Conservation (phyloP, 352 stramenopile genomes). For the Pythium folliculosum region DNA sequence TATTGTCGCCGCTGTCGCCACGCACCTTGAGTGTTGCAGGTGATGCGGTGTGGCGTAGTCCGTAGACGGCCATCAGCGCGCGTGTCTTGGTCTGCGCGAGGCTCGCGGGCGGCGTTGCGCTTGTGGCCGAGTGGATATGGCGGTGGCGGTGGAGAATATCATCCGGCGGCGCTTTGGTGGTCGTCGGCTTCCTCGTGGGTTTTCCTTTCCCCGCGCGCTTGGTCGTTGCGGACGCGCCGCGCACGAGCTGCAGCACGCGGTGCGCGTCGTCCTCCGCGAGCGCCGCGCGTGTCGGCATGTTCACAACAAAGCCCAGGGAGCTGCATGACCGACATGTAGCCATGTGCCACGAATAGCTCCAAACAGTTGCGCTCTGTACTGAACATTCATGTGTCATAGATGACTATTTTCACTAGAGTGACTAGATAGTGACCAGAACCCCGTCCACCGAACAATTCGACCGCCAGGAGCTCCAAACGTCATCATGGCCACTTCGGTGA, state of each 20-base stretch:
- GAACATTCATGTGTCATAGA: no score
- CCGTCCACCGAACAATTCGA: not conserved
- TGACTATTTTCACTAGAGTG: constrained; percentile 10
- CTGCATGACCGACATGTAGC: constrained; percentile 9
- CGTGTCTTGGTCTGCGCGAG: constrained; percentile 25
- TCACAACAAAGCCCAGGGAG: not conserved
- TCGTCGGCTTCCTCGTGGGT: not conserved
- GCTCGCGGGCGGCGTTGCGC: not conserved
- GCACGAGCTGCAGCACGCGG: constrained; percentile 52
- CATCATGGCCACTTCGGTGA: not conserved
- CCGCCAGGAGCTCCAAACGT: not conserved
- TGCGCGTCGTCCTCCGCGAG: constrained; percentile 60
- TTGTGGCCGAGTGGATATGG: not conserved
- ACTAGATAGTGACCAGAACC: not conserved
- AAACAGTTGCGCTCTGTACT: not conserved
- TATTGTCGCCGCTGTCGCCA: constrained; percentile 3
- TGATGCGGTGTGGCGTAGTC: constrained; percentile 9
- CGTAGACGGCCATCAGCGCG: constrained; percentile 27
- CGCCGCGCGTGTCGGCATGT: constrained; percentile 1
- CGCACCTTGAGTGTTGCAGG: not conserved
- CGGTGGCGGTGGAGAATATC: not conserved
- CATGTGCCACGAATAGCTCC: constrained; percentile 13
- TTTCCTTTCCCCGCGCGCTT: not conserved
- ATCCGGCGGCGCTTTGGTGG: not conserved
- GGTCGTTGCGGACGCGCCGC: not conserved